Evolutionary conservation across 2,329 filamentous ascomycete species (phyloP).

Genomic region (Akanthomyces muscarius): DNA sequence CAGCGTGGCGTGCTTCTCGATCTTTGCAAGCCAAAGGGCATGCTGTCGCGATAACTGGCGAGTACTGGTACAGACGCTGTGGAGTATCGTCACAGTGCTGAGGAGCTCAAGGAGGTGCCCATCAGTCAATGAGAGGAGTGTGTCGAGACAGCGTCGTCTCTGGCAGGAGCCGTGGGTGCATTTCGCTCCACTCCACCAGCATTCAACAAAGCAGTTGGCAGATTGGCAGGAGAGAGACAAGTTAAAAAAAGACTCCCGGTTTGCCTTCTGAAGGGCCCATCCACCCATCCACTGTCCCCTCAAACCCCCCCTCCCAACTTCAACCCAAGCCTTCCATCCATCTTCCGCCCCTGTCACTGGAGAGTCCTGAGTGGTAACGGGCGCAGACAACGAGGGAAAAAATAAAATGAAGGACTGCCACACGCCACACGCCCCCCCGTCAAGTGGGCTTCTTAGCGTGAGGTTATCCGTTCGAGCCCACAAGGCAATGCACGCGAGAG

Average conservation of each 20-base stretch:
- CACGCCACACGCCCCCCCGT: slow-evolving; percentile 9
- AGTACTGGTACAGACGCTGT: background rate
- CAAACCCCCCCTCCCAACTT: background rate
- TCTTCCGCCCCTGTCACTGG: slow-evolving; percentile 1
- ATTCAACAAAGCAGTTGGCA: background rate
- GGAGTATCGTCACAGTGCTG: slow-evolving; percentile 8
- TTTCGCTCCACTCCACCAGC: slow-evolving; percentile 9
- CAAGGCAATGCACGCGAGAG: slow-evolving; percentile 18
- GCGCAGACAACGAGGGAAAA: background rate
- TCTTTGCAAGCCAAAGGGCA: background rate
- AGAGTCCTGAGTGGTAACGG: slow-evolving; percentile 12
- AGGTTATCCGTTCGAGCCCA: slow-evolving; percentile 18
- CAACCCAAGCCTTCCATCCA: background rate
- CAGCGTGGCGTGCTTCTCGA: slow-evolving; percentile 26
- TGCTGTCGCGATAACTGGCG: background rate
- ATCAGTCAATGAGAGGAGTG: slow-evolving; percentile 4
- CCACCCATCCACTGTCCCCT: background rate
- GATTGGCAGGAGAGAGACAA: background rate
- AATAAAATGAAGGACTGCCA: slow-evolving; percentile 18
- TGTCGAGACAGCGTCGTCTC: slow-evolving; percentile 1
- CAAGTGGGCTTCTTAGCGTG: slow-evolving; percentile 3
- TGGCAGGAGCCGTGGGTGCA: slow-evolving; percentile 11
- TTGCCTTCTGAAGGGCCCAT: background rate
- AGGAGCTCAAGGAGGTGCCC: background rate
- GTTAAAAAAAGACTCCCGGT: slow-evolving; percentile 6